A percentile compares a stretch with the other conserved stretches of the same genome.
Conservation (phyloP, 768 basidiomycete species). For the Boletus sp. region DNA sequence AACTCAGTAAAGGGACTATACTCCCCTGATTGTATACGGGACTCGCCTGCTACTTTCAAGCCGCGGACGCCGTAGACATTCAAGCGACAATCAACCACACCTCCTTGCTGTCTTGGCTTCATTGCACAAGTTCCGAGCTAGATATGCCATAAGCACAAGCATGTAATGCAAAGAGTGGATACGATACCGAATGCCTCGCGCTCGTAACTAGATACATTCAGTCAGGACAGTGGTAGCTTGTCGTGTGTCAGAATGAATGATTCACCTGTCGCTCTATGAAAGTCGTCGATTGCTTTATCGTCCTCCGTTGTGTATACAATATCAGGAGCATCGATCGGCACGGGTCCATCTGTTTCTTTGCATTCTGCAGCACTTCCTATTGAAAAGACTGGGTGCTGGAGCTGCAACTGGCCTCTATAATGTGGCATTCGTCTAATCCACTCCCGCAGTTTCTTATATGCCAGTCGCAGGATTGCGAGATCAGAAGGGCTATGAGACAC, state of each 20-base stretch:
- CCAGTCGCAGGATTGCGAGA: conserved; percentile 25
- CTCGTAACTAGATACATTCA: conserved; percentile 23
- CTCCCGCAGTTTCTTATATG: conserved; percentile 29
- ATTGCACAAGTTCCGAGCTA: conserved; percentile 68
- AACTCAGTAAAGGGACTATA: background rate
- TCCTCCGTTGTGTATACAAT: conserved; percentile 36
- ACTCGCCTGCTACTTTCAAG: conserved; percentile 57
- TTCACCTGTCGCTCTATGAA: conserved; percentile 21
- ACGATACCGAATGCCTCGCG: conserved; percentile 34
- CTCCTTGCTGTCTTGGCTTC: conserved; percentile 57
- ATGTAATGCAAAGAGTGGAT: background rate
- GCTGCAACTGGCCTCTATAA: conserved; percentile 35
- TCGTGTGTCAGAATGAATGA: background rate
- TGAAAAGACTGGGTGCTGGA: conserved; percentile 14
- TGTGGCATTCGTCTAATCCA: conserved; percentile 40
- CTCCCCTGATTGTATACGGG: background rate
- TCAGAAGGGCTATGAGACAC: conserved; percentile 21
- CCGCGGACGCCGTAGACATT: conserved; percentile 61
- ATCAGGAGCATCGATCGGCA: conserved; percentile 27
- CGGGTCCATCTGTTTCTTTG: conserved; percentile 16
- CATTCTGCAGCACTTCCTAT: conserved; percentile 29
- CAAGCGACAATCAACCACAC: conserved; percentile 59
- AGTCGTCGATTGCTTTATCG: conserved; percentile 35
- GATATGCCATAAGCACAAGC: background rate
- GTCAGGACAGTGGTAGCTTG: background rate